Base-by-base conservation (phyloP, 805 yeast genomes). In the Kluyveromyces lactis region DNA sequence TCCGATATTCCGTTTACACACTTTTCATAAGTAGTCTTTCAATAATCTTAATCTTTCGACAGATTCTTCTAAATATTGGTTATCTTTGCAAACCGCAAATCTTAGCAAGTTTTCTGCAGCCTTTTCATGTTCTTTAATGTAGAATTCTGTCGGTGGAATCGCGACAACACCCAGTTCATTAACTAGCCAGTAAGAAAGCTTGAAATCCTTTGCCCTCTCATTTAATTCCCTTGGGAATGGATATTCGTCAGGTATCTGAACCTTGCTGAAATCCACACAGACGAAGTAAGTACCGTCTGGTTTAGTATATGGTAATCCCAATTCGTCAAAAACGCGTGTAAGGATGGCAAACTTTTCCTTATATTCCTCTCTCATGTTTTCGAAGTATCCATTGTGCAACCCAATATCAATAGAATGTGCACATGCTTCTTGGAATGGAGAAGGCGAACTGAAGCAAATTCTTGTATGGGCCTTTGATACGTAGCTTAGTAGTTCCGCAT, bases 131-230 rank as follows among this genome's bases (percentile, higher is more conserved):
- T 75, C 78, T 8, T 77, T 73, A 32, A 79, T 72, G 53, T 85
- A 77, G 55, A 92, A 92, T 62, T 90, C 97, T n/a, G 95, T 82
- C 21, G 97, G 97, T 9, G 98, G 98, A 47, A 92, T 92, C 3
- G 95, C 82, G 16, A 92, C 97, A 30, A 92, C 94, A 9, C 98
- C 98, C 42, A 90, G 60, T 57, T 87, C 95, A 56, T 77, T 80
- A 53, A 87, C 86, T 43, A 92, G 70, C 97, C 97, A 92, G 64
- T 85, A 86, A 1, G 95, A 94, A 47, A 81, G 70, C 57, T 77
- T 77, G 71, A 87, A 92, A 65, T 92, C 98, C 47, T 78, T 78
- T 12, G 95, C 90, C 46, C 83, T 76, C 26, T 60, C 61, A 38
- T 65, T 56, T 44, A 92, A 72, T 13, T 79, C 87, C 12, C 66